Evolutionary conservation across 2,329 filamentous ascomycete species (phyloP).

Genomic region (Cryphonectria naterciae): DNA sequence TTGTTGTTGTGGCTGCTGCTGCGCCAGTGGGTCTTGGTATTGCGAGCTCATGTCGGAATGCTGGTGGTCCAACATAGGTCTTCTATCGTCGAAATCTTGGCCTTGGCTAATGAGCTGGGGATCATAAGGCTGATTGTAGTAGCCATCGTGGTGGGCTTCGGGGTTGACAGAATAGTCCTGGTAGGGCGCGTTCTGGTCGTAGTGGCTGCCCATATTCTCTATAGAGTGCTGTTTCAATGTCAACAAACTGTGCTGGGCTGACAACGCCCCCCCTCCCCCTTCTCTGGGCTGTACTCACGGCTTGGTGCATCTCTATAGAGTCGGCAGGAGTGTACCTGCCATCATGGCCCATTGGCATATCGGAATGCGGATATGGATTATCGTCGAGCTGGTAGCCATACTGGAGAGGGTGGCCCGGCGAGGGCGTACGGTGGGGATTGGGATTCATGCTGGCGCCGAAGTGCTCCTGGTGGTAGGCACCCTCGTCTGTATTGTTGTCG

Average conservation of each 20-base stretch:
- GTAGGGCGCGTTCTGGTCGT: conserved; percentile 39
- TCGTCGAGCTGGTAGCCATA: conserved; percentile 84
- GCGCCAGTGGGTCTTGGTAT: conserved; percentile 49
- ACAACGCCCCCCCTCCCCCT: neutral
- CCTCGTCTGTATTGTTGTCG: conserved; percentile 52
- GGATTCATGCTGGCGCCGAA: conserved; percentile 53
- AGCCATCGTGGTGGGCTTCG: conserved; percentile 83
- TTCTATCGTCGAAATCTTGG: conserved; percentile 63
- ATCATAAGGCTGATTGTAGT: conserved; percentile 83
- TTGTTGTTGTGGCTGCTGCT: conserved; percentile 49
- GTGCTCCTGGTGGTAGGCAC: conserved; percentile 58
- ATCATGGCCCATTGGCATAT: conserved; percentile 60
- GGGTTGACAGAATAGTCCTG: conserved; percentile 76
- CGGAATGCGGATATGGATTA: conserved; percentile 64
- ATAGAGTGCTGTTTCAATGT: conserved; percentile 52
- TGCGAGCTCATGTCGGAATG: conserved; percentile 51
- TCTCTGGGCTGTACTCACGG: conserved; percentile 58
- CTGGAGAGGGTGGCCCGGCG: conserved; percentile 73
- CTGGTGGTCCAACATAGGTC: conserved; percentile 75
- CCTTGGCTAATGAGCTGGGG: conserved; percentile 63
- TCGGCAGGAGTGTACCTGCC: conserved; percentile 68
- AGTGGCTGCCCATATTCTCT: conserved; percentile 48
- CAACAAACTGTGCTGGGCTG: conserved; percentile 18
- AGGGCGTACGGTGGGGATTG: conserved; percentile 68
- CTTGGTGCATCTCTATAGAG: conserved; percentile 79